Evolutionary conservation across 177 flowering plant species (phyloP), one percentile per base, ranked within the genome.

Genomic region (Vitis hybrid): DNA sequence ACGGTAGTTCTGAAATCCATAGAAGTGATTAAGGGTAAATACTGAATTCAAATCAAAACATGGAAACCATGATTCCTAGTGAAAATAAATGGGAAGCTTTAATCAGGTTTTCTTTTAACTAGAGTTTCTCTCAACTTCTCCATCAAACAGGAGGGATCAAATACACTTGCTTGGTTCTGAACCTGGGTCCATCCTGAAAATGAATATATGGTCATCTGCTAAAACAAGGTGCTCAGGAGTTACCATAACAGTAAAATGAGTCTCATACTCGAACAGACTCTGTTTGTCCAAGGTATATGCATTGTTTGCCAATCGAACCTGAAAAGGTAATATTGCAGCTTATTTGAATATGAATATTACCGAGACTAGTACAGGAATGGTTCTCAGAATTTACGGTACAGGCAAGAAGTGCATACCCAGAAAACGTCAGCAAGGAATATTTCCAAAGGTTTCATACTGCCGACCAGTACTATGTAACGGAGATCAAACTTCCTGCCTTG

Each of bases 191-290:
- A 26, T 26, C 30, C 30, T 26, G 5, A 26, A 26, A 26, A 40
- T 40, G 45, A 40, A 40, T 40, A 40, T 40, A 26, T 26, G 17
- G 9, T 58, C 61, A 58, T 56, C 60, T 13, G 14, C 14, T 26
- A 32, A 34, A n/a, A 67, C 18, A 54, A 8, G 1, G 45, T 70
- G 23, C 48, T 17, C 64, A 65, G 34, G 52, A 78, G 87, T 74
- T 83, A 96, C 99, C 99, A 96, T 96, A 32, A 93, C 99, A 21
- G 99, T 96, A 70, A 96, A 96, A 84, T 96, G 99, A 60, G 97
- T 96, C 76, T 96, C 98, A 66, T 92, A 96, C 80, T 96, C 97
- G 50, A 80, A 88, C 40, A 93, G 68, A 40, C 95, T 93, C 71
- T 77, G 80, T 68, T 86, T 84, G 59, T 96, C 98, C 75, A 93